These are phyloP conservation scores for Zoysia pacifica DNA, from an alignment of 176 grass and related monocot genomes.

Conservation along the genomic window DNA sequence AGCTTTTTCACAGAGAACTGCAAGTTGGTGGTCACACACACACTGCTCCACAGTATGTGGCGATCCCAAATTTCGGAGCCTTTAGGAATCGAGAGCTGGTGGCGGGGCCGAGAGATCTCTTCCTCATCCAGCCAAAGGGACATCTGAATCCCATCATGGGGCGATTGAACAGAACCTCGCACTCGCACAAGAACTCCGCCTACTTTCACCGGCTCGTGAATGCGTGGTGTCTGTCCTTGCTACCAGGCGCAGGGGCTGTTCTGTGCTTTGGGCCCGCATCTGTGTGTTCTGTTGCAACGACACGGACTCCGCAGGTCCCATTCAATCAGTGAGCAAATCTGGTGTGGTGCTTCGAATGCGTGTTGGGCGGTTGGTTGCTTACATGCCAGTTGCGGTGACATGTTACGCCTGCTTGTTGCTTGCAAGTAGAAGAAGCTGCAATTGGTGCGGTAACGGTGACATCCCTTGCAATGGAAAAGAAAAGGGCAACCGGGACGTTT, in stretches of 20 bases:
- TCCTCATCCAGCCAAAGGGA: slow-evolving; percentile 19
- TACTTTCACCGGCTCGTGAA: slow-evolving; percentile 38
- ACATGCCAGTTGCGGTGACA: no score
- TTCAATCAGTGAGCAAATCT: no score
- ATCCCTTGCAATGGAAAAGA: slow-evolving; percentile 16
- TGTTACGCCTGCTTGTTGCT: neutral
- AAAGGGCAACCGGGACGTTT: neutral
- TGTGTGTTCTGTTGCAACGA: no score
- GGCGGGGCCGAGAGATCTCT: slow-evolving; percentile 13
- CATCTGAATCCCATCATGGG: slow-evolving; percentile 38
- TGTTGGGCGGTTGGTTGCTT: no score
- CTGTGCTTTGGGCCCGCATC: no score
- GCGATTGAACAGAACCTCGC: slow-evolving; percentile 25
- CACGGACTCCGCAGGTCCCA: no score
- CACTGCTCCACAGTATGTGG: neutral
- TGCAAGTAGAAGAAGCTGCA: neutral
- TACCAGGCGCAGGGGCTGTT: neutral
- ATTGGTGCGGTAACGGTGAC: neutral
- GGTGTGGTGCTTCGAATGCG: no score
- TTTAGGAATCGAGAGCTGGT: neutral
- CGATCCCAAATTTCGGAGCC: neutral
- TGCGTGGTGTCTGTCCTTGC: slow-evolving; percentile 24
- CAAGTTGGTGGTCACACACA: slow-evolving; percentile 2
- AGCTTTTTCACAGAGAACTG: neutral
- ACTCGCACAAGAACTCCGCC: neutral